A percentile compares a stretch with the other conserved stretches of the same genome.
These are phyloP conservation scores for Cylindrotheca fusiformis DNA, from an alignment of 108 stramenopile genomes.

Conservation along the genomic window DNA sequence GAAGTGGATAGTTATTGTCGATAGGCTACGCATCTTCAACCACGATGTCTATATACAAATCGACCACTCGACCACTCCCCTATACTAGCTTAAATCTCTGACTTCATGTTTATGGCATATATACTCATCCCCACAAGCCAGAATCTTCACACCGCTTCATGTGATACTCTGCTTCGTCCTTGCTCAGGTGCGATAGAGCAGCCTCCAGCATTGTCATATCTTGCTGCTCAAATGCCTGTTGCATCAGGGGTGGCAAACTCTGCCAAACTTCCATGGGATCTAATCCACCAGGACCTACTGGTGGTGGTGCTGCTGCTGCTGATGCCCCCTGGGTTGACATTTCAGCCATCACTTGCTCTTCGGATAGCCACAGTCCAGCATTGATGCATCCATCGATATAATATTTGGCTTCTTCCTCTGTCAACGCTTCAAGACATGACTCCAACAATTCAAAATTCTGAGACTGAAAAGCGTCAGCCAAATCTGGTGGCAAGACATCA, in stretches of 20 bases:
- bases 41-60: too few species aligned
- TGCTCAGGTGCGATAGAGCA: not conserved
- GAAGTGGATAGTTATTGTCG: too few species aligned
- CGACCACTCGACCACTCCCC: too few species aligned
- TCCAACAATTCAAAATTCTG: not conserved
- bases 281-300: not conserved
- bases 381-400: not conserved
- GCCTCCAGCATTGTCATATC: not conserved
- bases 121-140: not conserved
- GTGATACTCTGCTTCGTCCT: not conserved
- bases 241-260: not conserved
- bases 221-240: not conserved
- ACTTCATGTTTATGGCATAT: too few species aligned
- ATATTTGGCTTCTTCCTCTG: not conserved
- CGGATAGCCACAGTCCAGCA: not conserved
- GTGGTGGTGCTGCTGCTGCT: not conserved
- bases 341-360: not conserved
- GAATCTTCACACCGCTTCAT: slow-evolving; percentile 1
- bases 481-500: not conserved
- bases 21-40: too few species aligned
- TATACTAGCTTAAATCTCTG: too few species aligned
- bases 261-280: not conserved
- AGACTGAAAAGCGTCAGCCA: not conserved
- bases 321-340: not conserved
- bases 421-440: not conserved